Evolutionary conservation across 805 yeast genomes (phyloP).

Genomic region (Saccharomycopsis capsularis): DNA sequence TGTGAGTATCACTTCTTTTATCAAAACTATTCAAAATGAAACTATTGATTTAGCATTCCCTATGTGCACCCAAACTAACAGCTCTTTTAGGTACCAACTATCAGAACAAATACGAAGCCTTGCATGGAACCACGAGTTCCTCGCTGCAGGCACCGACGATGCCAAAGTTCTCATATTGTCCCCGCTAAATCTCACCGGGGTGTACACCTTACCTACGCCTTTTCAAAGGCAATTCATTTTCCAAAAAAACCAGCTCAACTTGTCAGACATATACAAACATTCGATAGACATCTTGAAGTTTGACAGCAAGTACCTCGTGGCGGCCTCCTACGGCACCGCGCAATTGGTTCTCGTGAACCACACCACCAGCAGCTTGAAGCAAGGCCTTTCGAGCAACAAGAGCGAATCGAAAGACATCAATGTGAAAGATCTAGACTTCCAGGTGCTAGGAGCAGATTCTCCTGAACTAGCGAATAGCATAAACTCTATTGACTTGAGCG

Average conservation of each 20-base stretch:
- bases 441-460: background rate
- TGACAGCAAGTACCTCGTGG: background rate
- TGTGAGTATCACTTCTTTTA: background rate
- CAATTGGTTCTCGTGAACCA: constrained; percentile 7
- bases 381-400: too few species aligned
- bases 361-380: background rate
- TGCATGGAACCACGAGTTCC: background rate
- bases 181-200: background rate
- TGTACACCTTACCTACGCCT: constrained; percentile 4
- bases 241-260: background rate
- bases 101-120: background rate
- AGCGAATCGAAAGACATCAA: background rate
- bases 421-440: background rate
- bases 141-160: background rate
- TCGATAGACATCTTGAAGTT: constrained; percentile 2
- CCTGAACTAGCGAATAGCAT: constrained; percentile 1
- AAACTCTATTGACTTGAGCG: constrained; percentile 1
- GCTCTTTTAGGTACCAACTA: too few species aligned
- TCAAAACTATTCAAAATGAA: too few species aligned
- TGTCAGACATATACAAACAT: background rate
- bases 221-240: constrained; percentile 3
- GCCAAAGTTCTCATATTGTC: background rate
- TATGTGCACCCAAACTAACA: too few species aligned
- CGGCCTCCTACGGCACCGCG: background rate
- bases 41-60: too few species aligned